A percentile compares a stretch with the other conserved stretches of the same genome.
These are phyloP conservation scores for Cardamine resedifolia DNA, from an alignment of 345 rosid species.

Conservation along the genomic window DNA sequence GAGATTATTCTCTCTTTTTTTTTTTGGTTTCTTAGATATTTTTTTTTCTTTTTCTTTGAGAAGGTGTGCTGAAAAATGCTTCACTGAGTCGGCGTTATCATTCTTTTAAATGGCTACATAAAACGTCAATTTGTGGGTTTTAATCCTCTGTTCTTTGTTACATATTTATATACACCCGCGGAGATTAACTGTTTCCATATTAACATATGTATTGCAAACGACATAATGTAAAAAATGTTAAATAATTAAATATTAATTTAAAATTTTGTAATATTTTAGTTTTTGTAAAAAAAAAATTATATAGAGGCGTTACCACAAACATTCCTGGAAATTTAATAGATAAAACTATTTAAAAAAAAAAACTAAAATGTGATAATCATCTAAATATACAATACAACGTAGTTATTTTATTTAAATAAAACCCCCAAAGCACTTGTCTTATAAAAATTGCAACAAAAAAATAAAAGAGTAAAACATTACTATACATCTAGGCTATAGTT, in stretches of 20 bases:
- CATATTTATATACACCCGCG: constrained; percentile 23
- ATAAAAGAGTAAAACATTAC: background rate
- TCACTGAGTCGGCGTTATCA: constrained; percentile 37
- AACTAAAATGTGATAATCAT: background rate
- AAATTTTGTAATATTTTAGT: background rate
- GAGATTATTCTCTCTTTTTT: background rate
- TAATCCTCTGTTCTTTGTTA: constrained; percentile 29
- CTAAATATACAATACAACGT: background rate
- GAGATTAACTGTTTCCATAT: background rate
- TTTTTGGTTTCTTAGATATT: background rate
- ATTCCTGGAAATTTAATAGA: background rate
- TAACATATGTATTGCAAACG: background rate
- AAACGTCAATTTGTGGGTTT: constrained; percentile 37
- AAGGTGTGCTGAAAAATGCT: constrained; percentile 28
- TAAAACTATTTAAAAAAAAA: background rate
- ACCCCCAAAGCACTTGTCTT: background rate
- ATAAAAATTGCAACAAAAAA: background rate
- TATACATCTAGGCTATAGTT: background rate
- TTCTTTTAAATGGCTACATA: constrained; percentile 37
- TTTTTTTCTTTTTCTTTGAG: background rate
- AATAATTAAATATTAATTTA: background rate
- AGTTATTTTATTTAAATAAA: background rate
- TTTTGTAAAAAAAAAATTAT: background rate
- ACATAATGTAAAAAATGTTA: background rate
- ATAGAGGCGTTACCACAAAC: background rate